Evolutionary conservation across 208 protist species (phyloP).

Genomic region (Trypanosomatidae sp.): DNA sequence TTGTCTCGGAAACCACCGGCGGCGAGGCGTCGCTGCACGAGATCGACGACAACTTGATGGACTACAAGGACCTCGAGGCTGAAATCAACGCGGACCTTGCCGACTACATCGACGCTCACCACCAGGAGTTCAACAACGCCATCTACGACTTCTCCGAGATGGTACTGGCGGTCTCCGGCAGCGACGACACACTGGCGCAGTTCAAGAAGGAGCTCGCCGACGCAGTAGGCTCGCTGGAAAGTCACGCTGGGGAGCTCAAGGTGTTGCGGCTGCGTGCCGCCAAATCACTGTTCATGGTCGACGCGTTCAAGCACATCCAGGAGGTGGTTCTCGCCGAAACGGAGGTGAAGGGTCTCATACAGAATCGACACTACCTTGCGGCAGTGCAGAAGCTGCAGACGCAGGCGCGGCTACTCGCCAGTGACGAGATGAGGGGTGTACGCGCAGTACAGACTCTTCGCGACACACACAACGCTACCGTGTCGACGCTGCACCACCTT

Average conservation of each 20-base stretch:
- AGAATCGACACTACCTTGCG: conserved; percentile 55
- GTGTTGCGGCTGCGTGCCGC: conserved; percentile 72
- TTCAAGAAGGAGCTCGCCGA: conserved; percentile 67
- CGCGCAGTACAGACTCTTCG: conserved; percentile 55
- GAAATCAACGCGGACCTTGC: conserved; percentile 64
- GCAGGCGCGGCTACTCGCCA: conserved; percentile 43
- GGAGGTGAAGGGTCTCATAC: conserved; percentile 52
- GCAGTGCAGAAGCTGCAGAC: conserved; percentile 56
- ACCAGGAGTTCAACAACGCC: conserved; percentile 81
- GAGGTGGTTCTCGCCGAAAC: conserved; percentile 49
- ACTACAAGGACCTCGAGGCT: conserved; percentile 63
- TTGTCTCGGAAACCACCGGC: conserved; percentile 51
- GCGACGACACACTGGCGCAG: conserved; percentile 70
- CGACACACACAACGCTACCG: conserved; percentile 52
- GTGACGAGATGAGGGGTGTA: conserved; percentile 41
- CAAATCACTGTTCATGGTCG: conserved; percentile 69
- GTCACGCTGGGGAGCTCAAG: conserved; percentile 67
- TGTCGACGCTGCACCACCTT: conserved; percentile 50
- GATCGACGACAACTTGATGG: conserved; percentile 64
- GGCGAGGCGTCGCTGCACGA: conserved; percentile 53
- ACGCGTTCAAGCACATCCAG: conserved; percentile 56
- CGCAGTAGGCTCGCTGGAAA: conserved; percentile 60
- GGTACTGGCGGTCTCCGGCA: conserved; percentile 79
- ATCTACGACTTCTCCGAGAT: conserved; percentile 83
- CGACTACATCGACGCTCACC: conserved; percentile 78